Evolutionary conservation across 2,329 filamentous ascomycete genomes (phyloP).

Genomic region (Mycocentrospora acerina): DNA sequence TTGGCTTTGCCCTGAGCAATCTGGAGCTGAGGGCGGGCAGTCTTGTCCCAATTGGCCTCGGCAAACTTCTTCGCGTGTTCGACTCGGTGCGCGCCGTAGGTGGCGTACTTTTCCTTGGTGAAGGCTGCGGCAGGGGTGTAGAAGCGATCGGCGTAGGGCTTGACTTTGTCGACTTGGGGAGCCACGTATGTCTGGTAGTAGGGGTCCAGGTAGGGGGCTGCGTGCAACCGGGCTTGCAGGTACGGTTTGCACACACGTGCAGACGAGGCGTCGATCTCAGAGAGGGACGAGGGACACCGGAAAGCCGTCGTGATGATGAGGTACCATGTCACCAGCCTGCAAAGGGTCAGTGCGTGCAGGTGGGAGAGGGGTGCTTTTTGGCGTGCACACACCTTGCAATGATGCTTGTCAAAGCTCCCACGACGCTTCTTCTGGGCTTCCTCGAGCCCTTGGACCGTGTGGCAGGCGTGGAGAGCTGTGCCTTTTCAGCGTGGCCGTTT

Average conservation of each 20-base stretch:
- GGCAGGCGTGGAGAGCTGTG: constrained; percentile 20
- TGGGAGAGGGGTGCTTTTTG: neutral
- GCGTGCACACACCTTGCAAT: constrained; percentile 29
- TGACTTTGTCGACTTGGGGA: constrained; percentile 74
- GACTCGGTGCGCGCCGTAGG: constrained; percentile 74
- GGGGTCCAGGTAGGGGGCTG: constrained; percentile 75
- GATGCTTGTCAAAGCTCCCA: constrained; percentile 34
- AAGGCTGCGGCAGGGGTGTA: constrained; percentile 69
- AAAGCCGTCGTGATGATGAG: constrained; percentile 78
- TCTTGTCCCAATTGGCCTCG: constrained; percentile 74
- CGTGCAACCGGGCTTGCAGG: constrained; percentile 62
- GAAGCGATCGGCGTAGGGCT: constrained; percentile 67
- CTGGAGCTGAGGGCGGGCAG: constrained; percentile 71
- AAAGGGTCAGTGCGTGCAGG: constrained; percentile 3
- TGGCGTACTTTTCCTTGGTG: constrained; percentile 61
- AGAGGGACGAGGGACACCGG: constrained; percentile 72
- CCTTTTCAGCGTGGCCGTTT: constrained; percentile 31
- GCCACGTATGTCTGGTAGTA: constrained; percentile 85
- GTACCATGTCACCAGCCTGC: constrained; percentile 78
- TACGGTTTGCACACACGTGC: constrained; percentile 84
- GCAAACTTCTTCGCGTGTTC: constrained; percentile 67
- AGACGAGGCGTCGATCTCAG: constrained; percentile 67
- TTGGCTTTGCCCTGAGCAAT: constrained; percentile 63
- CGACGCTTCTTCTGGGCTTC: constrained; percentile 23
- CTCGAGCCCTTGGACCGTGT: constrained; percentile 14